Evolutionary conservation across 2,329 filamentous ascomycete species (phyloP).

Genomic region (Colletotrichum sp.): DNA sequence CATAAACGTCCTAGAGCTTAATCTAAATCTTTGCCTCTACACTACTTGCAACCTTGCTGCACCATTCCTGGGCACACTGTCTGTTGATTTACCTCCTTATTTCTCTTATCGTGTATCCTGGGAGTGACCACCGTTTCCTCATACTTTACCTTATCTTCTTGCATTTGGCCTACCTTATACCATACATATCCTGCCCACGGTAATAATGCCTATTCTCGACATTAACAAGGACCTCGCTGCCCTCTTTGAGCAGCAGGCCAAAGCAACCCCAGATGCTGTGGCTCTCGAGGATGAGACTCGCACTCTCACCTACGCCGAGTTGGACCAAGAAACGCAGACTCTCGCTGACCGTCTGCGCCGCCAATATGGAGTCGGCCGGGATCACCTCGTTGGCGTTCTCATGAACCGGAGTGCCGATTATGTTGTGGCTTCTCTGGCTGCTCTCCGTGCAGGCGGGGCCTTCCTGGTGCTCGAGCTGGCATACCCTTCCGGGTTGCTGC

Average conservation of each 20-base stretch:
- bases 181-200: neutral
- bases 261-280: conserved; percentile 69
- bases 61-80: neutral
- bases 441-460: conserved; percentile 78
- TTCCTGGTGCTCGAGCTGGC: conserved; percentile 82
- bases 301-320: conserved; percentile 73
- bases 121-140: neutral
- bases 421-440: conserved; percentile 78
- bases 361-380: conserved; percentile 70
- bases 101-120: neutral
- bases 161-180: neutral
- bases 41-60: neutral
- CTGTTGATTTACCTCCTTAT: neutral
- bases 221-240: conserved; percentile 73
- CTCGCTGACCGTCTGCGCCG: conserved; percentile 70
- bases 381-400: conserved; percentile 76
- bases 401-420: conserved; percentile 79
- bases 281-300: conserved; percentile 74
- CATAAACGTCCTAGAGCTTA: neutral
- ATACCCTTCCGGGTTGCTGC: conserved; percentile 74
- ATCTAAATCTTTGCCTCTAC: neutral
- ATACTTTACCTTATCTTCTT: neutral
- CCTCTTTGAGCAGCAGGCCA: conserved; percentile 72
- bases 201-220: conserved; percentile 69
- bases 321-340: conserved; percentile 69